These are phyloP conservation scores for Ascocoryne sarcoides DNA, from an alignment of 2,329 filamentous ascomycete genomes.

Conservation along the genomic window DNA sequence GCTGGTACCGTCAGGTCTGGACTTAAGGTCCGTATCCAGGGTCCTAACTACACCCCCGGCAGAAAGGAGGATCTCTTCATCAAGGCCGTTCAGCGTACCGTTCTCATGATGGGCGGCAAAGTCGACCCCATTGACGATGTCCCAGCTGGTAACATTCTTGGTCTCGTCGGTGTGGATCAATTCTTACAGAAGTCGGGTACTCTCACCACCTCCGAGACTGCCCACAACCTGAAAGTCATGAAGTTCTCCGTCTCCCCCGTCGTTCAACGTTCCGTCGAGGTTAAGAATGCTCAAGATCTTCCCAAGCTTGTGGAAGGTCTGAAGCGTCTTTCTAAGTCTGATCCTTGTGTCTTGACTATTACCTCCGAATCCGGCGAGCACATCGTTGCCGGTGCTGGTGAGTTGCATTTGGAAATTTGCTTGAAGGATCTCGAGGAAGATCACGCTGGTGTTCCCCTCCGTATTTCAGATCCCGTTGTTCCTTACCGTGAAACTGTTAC, in stretches of 20 bases:
- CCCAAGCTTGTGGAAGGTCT: conserved; percentile 99
- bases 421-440: conserved; percentile 99
- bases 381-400: conserved; percentile 97
- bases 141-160: conserved; percentile 98
- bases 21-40: conserved; percentile 99
- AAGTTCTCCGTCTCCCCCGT: conserved; percentile 99
- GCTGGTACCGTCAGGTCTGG: conserved; percentile 94
- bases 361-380: conserved; percentile 95
- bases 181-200: conserved; percentile 99
- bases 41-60: conserved; percentile 95
- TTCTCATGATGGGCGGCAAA: conserved; percentile 99
- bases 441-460: conserved; percentile 96
- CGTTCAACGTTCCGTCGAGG: conserved; percentile 96
- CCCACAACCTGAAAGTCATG: conserved; percentile 99
- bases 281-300: conserved; percentile 99
- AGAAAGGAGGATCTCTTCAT: conserved; percentile 99
- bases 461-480: conserved; percentile 96
- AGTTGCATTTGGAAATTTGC: conserved; percentile 99
- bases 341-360: conserved; percentile 90
- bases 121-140: conserved; percentile 98
- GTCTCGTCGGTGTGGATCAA: conserved; percentile 98
- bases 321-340: conserved; percentile 99
- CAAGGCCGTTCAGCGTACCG: conserved; percentile 99
- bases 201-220: conserved; percentile 90
- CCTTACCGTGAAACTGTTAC: conserved; percentile 96